Evolutionary conservation across 1,284 basidiomycete species (phyloP).

Genomic region (Puccinia novopanici): DNA sequence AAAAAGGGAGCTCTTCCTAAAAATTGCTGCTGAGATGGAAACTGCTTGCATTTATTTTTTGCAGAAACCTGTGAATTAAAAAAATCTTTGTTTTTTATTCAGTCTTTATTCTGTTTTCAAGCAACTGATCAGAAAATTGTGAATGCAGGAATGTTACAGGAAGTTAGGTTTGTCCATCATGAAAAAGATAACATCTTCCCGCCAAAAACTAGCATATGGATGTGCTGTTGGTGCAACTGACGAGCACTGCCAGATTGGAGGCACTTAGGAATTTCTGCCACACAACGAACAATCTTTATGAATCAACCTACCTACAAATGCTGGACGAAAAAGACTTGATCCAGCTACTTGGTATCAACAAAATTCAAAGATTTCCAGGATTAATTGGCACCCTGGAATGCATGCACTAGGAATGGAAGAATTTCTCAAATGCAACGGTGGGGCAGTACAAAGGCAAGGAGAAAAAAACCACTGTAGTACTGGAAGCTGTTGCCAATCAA

Average conservation of each 20-base stretch:
- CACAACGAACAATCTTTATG: not conserved
- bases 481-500: too few species aligned
- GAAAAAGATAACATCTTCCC: not conserved
- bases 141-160: not conserved
- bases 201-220: not conserved
- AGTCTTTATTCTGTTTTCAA: not conserved
- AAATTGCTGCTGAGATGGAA: not conserved
- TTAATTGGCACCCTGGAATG: too few species aligned
- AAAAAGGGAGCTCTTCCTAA: not conserved
- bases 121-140: too few species aligned
- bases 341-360: too few species aligned
- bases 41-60: not conserved
- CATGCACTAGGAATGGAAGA: too few species aligned
- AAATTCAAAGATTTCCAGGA: too few species aligned
- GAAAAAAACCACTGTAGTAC: too few species aligned
- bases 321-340: not conserved
- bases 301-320: not conserved
- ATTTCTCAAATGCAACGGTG: too few species aligned
- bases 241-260: too few species aligned
- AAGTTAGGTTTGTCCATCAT: not conserved
- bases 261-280: not conserved
- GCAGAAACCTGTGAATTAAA: not conserved
- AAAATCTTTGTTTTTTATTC: not conserved
- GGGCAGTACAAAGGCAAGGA: too few species aligned
- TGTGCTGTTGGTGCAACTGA: not conserved